A percentile compares a stretch with the other conserved stretches of the same genome.
phyloP scores from a whole-genome alignment of 1,139 yeast species.

The Taphrina deformans region DNA sequence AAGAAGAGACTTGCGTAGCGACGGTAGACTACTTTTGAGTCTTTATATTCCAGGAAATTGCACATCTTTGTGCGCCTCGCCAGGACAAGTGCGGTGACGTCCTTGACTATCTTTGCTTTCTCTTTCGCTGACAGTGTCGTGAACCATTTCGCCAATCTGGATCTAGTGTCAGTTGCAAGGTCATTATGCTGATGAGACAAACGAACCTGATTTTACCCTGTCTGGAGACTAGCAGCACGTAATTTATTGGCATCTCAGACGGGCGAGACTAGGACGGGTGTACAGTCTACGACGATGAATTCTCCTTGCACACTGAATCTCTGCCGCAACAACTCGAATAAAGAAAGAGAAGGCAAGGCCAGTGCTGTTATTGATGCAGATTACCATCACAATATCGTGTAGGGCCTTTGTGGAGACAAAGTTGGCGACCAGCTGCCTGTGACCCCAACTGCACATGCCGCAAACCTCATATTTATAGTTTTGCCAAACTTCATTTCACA shows the following conservation, averaged over 20 bases:
- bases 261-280: too few relatives aligned
- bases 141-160: slow-evolving; percentile 86
- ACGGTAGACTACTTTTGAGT: slow-evolving; percentile 82
- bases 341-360: too few relatives aligned
- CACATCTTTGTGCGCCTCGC: slow-evolving; percentile 93
- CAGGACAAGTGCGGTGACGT: slow-evolving; percentile 79
- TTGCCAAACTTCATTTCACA: not conserved
- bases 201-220: slow-evolving; percentile 74
- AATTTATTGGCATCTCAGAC: slow-evolving; percentile 42
- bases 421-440: too few relatives aligned
- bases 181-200: not conserved
- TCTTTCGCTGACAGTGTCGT: slow-evolving; percentile 76
- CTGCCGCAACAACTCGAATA: too few relatives aligned
- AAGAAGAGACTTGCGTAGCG: slow-evolving; percentile 83
- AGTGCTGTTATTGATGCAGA: too few relatives aligned
- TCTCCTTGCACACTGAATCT: too few relatives aligned
- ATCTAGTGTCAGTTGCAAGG: not conserved
- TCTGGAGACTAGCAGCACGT: slow-evolving; percentile 76
- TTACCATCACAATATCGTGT: not conserved
- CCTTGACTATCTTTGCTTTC: slow-evolving; percentile 77
- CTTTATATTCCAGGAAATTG: slow-evolving; percentile 87
- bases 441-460: not conserved
- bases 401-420: not conserved
- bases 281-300: too few relatives aligned
- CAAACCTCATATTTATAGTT: not conserved